Evolutionary conservation across 2,329 filamentous ascomycete species (phyloP), one percentile per base, ranked within the genome.

Genomic region (Fusarium redolens): DNA sequence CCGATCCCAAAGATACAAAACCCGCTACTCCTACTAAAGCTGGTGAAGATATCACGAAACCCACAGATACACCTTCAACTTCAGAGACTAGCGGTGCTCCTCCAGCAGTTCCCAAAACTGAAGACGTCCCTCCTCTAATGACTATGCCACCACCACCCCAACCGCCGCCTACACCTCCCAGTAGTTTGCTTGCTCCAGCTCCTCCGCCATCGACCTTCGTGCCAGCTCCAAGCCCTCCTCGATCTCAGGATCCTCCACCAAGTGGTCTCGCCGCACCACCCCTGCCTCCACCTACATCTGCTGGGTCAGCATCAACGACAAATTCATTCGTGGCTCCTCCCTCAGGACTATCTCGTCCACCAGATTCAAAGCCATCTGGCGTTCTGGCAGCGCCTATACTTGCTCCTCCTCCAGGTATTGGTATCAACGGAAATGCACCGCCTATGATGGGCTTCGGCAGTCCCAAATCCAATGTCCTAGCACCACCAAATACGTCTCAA

Each of bases 401-500:
- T 35, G 82, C 80, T 13, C 80, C 81, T 17, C 83, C 83, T 5
- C 75, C 78, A 30, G 78, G 77, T 14, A 76, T 82, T 56, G 71
- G 66, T 68, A 61, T 75, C 71, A 72, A 75, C 54, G 66, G 71
- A 61, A 33, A 72, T 70, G 67, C 71, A 15, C 56, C 64, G 14
- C 78, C 80, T 4, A 80, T 78, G 65, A 44, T 72, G 79, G 74
- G 78, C 78, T 56, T 65, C 33, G 60, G 75, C 38, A 77, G 47
- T 51, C 80, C 82, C 40, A 86, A 83, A 69, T 85, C 83, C 18
- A 82, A 83, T 58, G 79, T 85, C 30, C 81, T 86, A n/a, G 85
- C 85, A 37, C 82, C 80, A 17, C 85, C 84, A n/a, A 84, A 84
- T 65, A 82, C 83, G 14, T 77, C 80, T 18, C 83, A 83, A 63